A percentile compares a stretch with the other conserved stretches of the same genome.
Conservation (phyloP, 495 filamentous ascomycete species). For the Trichoderma reesei region DNA sequence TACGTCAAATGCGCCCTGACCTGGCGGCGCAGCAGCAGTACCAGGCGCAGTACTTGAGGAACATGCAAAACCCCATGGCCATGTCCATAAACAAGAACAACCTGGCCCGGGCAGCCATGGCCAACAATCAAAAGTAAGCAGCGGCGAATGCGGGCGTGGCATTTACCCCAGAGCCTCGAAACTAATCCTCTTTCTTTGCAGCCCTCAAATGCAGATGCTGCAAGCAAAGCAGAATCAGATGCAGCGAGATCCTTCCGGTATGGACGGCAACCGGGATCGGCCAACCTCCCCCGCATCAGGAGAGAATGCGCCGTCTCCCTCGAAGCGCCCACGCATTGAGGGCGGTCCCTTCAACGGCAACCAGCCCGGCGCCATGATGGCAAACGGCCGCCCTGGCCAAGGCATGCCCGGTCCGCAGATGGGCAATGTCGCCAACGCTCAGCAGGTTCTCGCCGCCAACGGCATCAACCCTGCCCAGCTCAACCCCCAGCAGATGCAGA, state of each 20-base stretch:
- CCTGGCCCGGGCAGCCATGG: slow-evolving; percentile 63
- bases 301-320: slow-evolving; percentile 86
- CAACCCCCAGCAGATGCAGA: slow-evolving; percentile 66
- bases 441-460: slow-evolving; percentile 60
- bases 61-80: slow-evolving; percentile 39
- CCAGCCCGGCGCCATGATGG: slow-evolving; percentile 56
- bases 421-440: slow-evolving; percentile 38
- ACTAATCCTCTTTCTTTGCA: slow-evolving; percentile 28
- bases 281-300: slow-evolving; percentile 71
- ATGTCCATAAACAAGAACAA: slow-evolving; percentile 37
- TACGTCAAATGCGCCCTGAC: slow-evolving; percentile 55
- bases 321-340: slow-evolving; percentile 84
- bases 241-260: slow-evolving; percentile 75
- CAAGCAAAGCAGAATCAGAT: slow-evolving; percentile 61
- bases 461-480: slow-evolving; percentile 67
- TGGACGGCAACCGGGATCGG: slow-evolving; percentile 74
- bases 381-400: slow-evolving; percentile 64
- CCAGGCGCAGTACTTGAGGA: slow-evolving; percentile 46
- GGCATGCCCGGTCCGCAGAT: slow-evolving; percentile 65
- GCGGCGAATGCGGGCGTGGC: too few species aligned
- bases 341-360: slow-evolving; percentile 56
- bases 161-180: neutral
- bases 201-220: slow-evolving; percentile 59
- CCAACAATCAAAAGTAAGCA: slow-evolving; percentile 66
- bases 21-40: slow-evolving; percentile 33